Percentiles rank a stretch among this genome's conserved stretches.
Conservation (phyloP, 148 eudicot genomes). For the Tetragonia tetragonoides region DNA sequence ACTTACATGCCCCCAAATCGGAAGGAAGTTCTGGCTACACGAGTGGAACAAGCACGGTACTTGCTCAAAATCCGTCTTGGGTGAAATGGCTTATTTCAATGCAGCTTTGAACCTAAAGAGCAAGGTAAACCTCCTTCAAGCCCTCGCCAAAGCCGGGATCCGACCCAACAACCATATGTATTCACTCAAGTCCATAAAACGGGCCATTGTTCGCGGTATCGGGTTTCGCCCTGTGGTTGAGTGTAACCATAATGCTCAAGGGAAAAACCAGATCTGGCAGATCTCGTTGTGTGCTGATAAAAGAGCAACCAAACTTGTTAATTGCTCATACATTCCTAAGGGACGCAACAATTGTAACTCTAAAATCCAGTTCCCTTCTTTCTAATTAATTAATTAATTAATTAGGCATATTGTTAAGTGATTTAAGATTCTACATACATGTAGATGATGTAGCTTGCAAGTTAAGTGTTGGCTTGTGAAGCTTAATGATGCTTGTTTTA, state of each 20-base stretch:
- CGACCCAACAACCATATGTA: constrained; percentile 30
- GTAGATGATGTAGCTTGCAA: no score
- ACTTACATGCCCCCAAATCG: neutral
- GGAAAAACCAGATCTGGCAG: constrained; percentile 35
- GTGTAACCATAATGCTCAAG: constrained; percentile 37
- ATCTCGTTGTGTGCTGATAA: constrained; percentile 38
- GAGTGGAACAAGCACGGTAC: constrained; percentile 16
- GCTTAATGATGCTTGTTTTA: no score
- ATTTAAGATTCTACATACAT: no score
- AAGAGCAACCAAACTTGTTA: constrained; percentile 24
- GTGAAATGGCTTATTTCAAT: neutral
- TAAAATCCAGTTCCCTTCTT: constrained; percentile 38
- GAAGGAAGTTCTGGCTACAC: constrained; percentile 12
- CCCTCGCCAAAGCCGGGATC: neutral
- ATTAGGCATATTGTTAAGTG: no score
- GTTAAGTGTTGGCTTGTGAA: no score
- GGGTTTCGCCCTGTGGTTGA: constrained; percentile 34
- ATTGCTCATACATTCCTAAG: constrained; percentile 32
- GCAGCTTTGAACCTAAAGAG: neutral
- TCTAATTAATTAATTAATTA: constrained; percentile 22
- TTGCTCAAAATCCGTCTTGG: neutral
- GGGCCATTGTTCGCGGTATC: constrained; percentile 20
- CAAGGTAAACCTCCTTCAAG: constrained; percentile 1
- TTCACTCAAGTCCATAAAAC: constrained; percentile 21
- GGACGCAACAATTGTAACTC: constrained; percentile 31